phyloP scores from a whole-genome alignment of 805 yeast species.

The Myxozyma melibiosi region DNA sequence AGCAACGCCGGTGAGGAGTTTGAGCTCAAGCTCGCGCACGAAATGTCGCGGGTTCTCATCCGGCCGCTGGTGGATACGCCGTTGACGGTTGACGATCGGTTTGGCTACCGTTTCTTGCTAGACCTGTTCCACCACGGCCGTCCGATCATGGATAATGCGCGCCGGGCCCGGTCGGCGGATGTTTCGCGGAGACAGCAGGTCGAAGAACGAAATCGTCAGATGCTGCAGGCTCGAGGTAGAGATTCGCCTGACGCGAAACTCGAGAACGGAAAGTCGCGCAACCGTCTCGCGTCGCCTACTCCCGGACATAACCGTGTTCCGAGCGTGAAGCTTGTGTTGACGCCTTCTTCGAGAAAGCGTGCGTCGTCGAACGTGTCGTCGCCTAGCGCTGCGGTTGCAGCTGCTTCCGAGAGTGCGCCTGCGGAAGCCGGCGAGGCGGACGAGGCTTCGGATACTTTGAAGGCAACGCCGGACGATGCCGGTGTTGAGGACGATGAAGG shows the following conservation, averaged over 20 bases:
- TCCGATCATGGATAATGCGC: not conserved
- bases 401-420: not conserved
- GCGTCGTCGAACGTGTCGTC: not conserved
- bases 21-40: constrained; percentile 54
- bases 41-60: constrained; percentile 61
- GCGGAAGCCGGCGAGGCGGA: not conserved
- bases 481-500: constrained; percentile 1
- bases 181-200: constrained; percentile 9
- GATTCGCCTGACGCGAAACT: constrained; percentile 1
- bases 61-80: constrained; percentile 54
- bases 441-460: not conserved
- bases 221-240: constrained; percentile 9
- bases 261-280: not conserved
- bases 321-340: constrained; percentile 9
- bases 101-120: constrained; percentile 58
- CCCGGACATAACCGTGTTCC: constrained; percentile 1
- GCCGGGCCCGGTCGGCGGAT: constrained; percentile 10
- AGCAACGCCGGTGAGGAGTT: constrained; percentile 45
- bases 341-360: constrained; percentile 13
- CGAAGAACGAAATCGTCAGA: constrained; percentile 18
- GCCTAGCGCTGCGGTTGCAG: not conserved
- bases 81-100: constrained; percentile 57
- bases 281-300: not conserved
- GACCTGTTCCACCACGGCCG: constrained; percentile 66
- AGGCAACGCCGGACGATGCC: not conserved